Conservation (phyloP, 768 basidiomycete genomes). For the Boletus subcaerulescens region DNA sequence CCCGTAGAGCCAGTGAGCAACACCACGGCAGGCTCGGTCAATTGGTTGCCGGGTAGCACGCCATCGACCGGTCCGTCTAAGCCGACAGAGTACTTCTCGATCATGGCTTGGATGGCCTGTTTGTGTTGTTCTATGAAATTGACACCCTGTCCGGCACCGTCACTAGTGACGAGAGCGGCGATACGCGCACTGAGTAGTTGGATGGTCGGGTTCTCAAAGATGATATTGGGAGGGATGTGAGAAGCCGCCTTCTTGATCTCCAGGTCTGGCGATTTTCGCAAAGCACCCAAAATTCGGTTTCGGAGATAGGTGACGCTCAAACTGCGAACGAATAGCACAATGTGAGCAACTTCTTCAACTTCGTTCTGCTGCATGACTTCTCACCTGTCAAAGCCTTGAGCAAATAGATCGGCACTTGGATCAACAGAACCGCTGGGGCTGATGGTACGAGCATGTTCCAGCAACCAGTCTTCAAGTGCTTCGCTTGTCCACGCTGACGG, state of each 20-base stretch:
- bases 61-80: neutral
- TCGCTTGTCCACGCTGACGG: neutral
- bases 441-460: conserved; percentile 1
- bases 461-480: conserved; percentile 10
- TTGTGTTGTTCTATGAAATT: neutral
- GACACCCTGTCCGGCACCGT: neutral
- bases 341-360: too few relatives aligned
- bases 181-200: neutral
- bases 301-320: conserved; percentile 26
- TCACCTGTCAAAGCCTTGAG: conserved; percentile 36
- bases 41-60: neutral
- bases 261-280: conserved; percentile 4
- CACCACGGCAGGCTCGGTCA: neutral
- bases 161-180: neutral
- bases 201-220: conserved; percentile 38
- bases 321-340: conserved; percentile 2
- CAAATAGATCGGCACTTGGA: conserved; percentile 17
- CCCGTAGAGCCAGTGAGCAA: conserved; percentile 44
- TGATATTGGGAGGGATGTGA: conserved; percentile 27
- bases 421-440: neutral
- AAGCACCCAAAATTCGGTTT: conserved; percentile 9
- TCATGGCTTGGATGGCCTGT: conserved; percentile 28
- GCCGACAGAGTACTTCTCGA: conserved; percentile 35
- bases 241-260: neutral
- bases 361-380: neutral